Evolutionary conservation across 495 filamentous ascomycete species (phyloP), one percentile per base, ranked within the genome.

Genomic region (Podospora didyma): DNA sequence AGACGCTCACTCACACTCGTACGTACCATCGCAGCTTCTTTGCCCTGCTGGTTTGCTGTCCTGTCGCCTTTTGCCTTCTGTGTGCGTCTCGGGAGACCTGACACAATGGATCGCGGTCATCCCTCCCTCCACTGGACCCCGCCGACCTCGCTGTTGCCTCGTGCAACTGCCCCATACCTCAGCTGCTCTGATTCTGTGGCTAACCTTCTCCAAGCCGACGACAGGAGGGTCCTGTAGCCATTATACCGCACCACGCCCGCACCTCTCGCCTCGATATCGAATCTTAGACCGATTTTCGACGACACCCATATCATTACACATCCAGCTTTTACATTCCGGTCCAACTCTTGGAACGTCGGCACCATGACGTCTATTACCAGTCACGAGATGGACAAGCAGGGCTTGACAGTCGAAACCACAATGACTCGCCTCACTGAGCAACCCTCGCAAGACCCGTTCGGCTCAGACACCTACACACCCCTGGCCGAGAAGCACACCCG

Each of bases 321-420:
- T 41, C 46, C 53, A 56, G 53, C 22, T 31, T 53, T 52, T 57
- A 54, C 51, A 55, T 49, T 3, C 35, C 16, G 0, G n/a, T 39
- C 39, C 34, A 19, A 45, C 24, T 19, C 46, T 55, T 39, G 21
- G 12, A 1, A n/a, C 3, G 14, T 41, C 19, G 31, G 0, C 53
- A 49, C 20, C 53, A 75, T 71, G 68, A 60, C 68, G 9, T 69
- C 66, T 49, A 24, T 22, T 24, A 49, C 61, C 34, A 16, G 28
- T 37, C 42, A 59, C 3, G 62, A 69, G 41, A 68, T 58, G 16
- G 51, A 58, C 48, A 69, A 70, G 62, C 53, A 56, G n/a, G 63
- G 63, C 26, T 53, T 76, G 58, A 65, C 58, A 31, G 52, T 76
- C 21, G 62, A 66, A 39, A 72, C 72, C 17, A 62, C 47, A 52